Conservation (phyloP, 169 alveolate genomes). For the Plasmodium fragile region DNA sequence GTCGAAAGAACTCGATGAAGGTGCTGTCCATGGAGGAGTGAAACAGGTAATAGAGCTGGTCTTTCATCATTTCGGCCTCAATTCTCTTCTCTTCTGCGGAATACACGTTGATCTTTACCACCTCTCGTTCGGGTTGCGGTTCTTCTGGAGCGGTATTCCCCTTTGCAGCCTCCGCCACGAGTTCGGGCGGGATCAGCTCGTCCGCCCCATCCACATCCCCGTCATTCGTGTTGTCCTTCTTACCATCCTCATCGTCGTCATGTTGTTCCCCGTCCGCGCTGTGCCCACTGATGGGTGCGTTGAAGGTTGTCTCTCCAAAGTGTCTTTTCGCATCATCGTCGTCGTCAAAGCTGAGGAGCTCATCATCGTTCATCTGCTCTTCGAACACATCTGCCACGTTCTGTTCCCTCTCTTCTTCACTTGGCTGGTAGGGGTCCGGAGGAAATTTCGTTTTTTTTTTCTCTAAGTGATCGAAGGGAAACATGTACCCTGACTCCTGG, state of each 20-base stretch:
- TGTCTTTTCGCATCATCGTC: conserved; percentile 68
- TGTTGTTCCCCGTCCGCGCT: background rate
- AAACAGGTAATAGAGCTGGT: conserved; percentile 35
- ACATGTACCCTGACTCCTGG: conserved; percentile 64
- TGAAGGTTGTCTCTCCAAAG: conserved; percentile 63
- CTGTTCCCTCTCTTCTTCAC: conserved; percentile 50
- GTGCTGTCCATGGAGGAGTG: conserved; percentile 61
- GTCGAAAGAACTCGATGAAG: conserved; percentile 19
- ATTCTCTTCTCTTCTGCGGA: conserved; percentile 24
- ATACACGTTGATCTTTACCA: conserved; percentile 12
- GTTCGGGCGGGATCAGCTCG: background rate
- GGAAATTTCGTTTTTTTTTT: conserved; percentile 73
- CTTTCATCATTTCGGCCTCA: conserved; percentile 47
- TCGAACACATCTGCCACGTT: background rate
- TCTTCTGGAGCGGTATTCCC: background rate
- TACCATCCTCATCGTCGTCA: background rate
- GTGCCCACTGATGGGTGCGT: background rate
- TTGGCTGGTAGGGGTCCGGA: conserved; percentile 58
- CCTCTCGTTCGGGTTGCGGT: background rate
- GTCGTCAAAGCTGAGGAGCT: conserved; percentile 32
- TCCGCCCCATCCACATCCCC: background rate
- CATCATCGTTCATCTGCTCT: conserved; percentile 16
- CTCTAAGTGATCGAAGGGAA: conserved; percentile 72
- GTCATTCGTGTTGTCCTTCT: no score
- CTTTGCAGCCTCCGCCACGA: background rate